Base-by-base conservation (phyloP, 495 filamentous ascomycete species). In the Rostrohypoxylon terebratum region DNA sequence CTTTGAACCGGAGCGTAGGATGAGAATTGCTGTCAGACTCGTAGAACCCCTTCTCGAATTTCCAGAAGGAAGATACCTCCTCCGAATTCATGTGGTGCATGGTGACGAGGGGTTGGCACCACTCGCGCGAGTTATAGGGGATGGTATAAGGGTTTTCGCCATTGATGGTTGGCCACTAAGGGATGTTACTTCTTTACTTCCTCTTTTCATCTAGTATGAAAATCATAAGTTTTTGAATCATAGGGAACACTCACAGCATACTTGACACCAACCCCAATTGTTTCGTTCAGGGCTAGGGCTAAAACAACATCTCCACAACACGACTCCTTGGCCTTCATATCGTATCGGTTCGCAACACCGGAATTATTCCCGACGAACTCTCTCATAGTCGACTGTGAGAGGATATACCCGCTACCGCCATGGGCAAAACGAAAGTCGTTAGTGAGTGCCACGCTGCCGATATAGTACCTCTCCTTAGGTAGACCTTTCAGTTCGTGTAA, bases 281-380 rank as follows among this genome's bases (percentile, higher is more conserved):
- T 83, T 51, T 90, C 87, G 28, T 83, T 79, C 48, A 93, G 75
- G 0, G 87, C 87, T 58, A 86, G 80, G 28, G 86, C 85, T 40
- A 93, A 80, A 4, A 92, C 81, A 63, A 87, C 86, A 75, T 93
- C 92, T 2, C 92, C 91, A 48, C 90, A 92, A 82, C 91, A 93
- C 55, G 88, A 84, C 8, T 70, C 66, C 60, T 84, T 81, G 0
- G 88, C 88, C 51, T 78, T 83, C n/a, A 77, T 70, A 73, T 92
- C 87, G 53, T 85, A 84, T 62, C 82, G 79, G 50, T 80, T 80
- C 0, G 75, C 85, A 45, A 89, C 72, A 10, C 79, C 78, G 10
- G 74, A 70, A 42, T 81, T 51, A 4, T 80, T 65, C 73, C 82
- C 83, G 1, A 74, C 77, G n/a, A 85, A 74, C 36, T 84, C 77